Base-by-base conservation (phyloP, 2,329 filamentous ascomycete genomes). In the Xylariaceae sp. region DNA sequence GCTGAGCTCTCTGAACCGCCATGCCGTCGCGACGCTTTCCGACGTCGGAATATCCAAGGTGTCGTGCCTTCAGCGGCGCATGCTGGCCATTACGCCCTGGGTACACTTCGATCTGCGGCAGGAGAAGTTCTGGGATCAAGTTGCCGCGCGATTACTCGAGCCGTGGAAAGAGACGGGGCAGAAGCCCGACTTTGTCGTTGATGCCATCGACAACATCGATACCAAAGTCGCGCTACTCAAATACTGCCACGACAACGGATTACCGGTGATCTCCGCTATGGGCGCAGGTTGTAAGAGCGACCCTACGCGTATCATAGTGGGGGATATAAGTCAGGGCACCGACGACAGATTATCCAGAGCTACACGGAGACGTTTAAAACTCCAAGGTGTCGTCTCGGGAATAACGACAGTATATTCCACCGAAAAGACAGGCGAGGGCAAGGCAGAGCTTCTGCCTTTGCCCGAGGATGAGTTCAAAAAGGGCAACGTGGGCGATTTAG, bases 141-240 rank as follows among this genome's bases (percentile, higher is more conserved):
- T 77, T 10, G 91, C 91, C 0, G 79, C 81, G 6, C 68, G 73
- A 11, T 75, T 97, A 56, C 75, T 99, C 40, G 82, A 75, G 0
- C 76, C 82, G 0, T 91, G 90, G 85, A 71, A 75, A 28, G 74
- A 73, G 40, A 76, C 71, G 5, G 83, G 76, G 14, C 81, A 80
- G 66, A 79, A 79, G 62, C 91, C 92, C 1, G 87, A 93, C 63
- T 99, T 87, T 65, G 84, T 99, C n/a, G 83, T 99, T 34, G 94
- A 99, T 71, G 95, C 93, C 18, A 99, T 99, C 60, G 94, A 99
- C 71, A 97, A 99, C 67, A 97, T 99, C 57, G 90, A 96, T 47
- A 96, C 90, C 48, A 99, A 99, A 74, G 93, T 99, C 3, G 88
- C 87, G 16, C 75, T 99, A 49, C 77, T 99, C 39, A 86, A 90